Evolutionary conservation across 768 basidiomycete genomes (phyloP), one percentile per base, ranked within the genome.

Genomic region (Dendrothele bispora): DNA sequence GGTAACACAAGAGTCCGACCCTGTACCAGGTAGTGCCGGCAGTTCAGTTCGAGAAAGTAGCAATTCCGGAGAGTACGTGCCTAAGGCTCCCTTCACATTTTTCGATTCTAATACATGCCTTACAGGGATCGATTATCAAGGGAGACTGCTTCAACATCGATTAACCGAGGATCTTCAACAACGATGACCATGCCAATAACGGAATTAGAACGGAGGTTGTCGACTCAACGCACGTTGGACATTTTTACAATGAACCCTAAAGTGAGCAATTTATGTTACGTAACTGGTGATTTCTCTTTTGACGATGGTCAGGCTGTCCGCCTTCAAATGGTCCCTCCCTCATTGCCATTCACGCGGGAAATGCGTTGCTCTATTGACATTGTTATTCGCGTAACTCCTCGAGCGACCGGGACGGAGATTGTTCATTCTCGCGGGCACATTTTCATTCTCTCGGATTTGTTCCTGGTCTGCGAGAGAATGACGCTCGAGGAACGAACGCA

Each of bases 161-260:
- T 75, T 29, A 79, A 77, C 49, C 71, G 74, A 35, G 69, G 66
- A 24, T 81, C 84, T 17, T 71, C 73, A n/a, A 66, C 74, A 18
- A 77, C 77, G 1, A 62, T 80, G 50, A 66, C 71, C 11, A 77
- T 77, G 58, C 77, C 89, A 5, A 69, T 95, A 17, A 67, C 79
- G 22, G 90, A 94, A 54, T 77, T 99, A 14, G 95, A 98, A 62
- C 72, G 78, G 27, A 75, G 91, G 22, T 74, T 99, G 27, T 77
- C 84, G 24, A 86, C 91, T 1, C 80, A 86, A 25, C 74, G 79
- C 17, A 91, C 91, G 7, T 69, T 98, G 24, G 97, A 99, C 64
- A 84, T 99, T 37, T 99, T 99, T 64, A 91, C 91, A 1, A 95
- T 99, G 93, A 79, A 81, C 53, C 88, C 88, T 1, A 94, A 92